phyloP scores from a whole-genome alignment of 2,329 filamentous ascomycete species.

The Seiridium unicorne region DNA sequence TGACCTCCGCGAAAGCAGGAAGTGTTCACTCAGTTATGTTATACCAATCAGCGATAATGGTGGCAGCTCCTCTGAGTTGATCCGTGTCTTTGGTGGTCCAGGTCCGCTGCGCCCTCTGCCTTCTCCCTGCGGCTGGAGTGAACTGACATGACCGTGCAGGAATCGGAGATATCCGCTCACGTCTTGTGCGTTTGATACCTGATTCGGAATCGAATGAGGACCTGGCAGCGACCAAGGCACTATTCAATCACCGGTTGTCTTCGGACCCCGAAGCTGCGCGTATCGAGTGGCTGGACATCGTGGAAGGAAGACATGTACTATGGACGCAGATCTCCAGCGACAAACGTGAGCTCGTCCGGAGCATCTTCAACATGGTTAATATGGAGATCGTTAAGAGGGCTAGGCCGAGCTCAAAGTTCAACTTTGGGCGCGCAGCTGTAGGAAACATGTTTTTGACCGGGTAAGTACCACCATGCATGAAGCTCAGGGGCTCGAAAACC shows the following conservation, averaged over 20 bases:
- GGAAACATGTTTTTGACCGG: slow-evolving; percentile 82
- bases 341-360: slow-evolving; percentile 75
- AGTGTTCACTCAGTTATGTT: slow-evolving; percentile 74
- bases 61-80: slow-evolving; percentile 88
- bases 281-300: slow-evolving; percentile 82
- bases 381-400: slow-evolving; percentile 76
- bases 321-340: slow-evolving; percentile 71
- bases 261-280: slow-evolving; percentile 60
- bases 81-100: slow-evolving; percentile 90
- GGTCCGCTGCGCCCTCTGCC: slow-evolving; percentile 46
- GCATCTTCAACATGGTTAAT: slow-evolving; percentile 73
- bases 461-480: slow-evolving; percentile 20
- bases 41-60: slow-evolving; percentile 97
- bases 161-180: slow-evolving; percentile 37
- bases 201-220: slow-evolving; percentile 59
- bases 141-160: slow-evolving; percentile 15
- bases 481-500: neutral
- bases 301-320: slow-evolving; percentile 76
- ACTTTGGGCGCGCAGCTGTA: slow-evolving; percentile 73
- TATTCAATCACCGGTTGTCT: slow-evolving; percentile 87
- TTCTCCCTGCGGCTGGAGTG: slow-evolving; percentile 2
- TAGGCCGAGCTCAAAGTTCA: slow-evolving; percentile 70
- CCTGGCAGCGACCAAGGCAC: slow-evolving; percentile 70
- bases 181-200: slow-evolving; percentile 88
- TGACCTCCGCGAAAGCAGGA: slow-evolving; percentile 59